Conservation (phyloP, 2,329 filamentous ascomycete genomes). For the Paramyrothecium roridum region DNA sequence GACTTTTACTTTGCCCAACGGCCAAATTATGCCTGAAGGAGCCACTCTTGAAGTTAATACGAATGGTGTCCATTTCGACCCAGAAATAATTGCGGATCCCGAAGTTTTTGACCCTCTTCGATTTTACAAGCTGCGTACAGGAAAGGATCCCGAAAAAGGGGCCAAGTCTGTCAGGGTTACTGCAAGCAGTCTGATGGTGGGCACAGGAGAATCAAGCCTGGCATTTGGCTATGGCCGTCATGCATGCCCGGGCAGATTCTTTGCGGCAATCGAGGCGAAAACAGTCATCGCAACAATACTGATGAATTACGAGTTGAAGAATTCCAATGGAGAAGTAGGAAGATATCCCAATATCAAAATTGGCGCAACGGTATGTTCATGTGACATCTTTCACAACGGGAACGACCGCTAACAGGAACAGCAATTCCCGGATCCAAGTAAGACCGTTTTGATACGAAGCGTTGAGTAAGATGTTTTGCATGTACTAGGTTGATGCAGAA, state of each 20-base stretch:
- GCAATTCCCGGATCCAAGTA: neutral
- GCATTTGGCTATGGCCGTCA: slow-evolving; percentile 35
- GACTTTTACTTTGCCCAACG: slow-evolving; percentile 50
- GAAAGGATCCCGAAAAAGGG: slow-evolving; percentile 5
- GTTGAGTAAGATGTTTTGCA: too few species aligned
- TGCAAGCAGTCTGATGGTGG: slow-evolving; percentile 35
- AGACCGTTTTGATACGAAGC: neutral
- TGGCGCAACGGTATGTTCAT: slow-evolving; percentile 3
- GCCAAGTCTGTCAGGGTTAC: slow-evolving; percentile 11
- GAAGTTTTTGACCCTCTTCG: slow-evolving; percentile 40
- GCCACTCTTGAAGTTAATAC: slow-evolving; percentile 38
- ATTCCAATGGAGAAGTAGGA: slow-evolving; percentile 3
- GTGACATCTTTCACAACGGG: neutral
- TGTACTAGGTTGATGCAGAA: too few species aligned
- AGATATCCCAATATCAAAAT: slow-evolving; percentile 10
- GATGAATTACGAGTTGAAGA: slow-evolving; percentile 34
- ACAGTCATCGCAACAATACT: slow-evolving; percentile 36
- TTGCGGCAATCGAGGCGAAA: slow-evolving; percentile 43
- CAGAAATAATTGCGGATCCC: slow-evolving; percentile 26
- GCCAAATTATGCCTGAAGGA: slow-evolving; percentile 43
- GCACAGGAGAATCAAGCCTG: slow-evolving; percentile 29
- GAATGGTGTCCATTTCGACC: slow-evolving; percentile 32
- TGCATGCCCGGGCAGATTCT: slow-evolving; percentile 41
- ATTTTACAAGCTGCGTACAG: slow-evolving; percentile 37
- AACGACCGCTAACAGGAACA: neutral